A percentile compares a stretch with the other conserved stretches of the same genome.
Evolutionary conservation across 2,329 filamentous ascomycete genomes (phyloP).

Genomic region (Dactylellina drechsleri): DNA sequence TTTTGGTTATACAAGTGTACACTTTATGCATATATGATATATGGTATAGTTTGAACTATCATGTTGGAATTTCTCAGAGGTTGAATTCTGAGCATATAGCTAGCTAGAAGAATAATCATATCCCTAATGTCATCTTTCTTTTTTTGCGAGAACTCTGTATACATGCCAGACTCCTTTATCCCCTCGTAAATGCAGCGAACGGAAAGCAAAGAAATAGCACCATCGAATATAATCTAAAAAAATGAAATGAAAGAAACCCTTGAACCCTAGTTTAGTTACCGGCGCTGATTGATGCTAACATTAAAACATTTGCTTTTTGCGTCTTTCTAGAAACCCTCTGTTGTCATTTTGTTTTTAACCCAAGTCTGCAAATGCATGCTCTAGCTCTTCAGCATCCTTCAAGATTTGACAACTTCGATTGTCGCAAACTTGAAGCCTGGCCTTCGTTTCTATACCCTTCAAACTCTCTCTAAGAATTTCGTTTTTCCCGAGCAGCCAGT

Average conservation of each 20-base stretch:
- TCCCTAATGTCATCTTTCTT: slow-evolving; percentile 20
- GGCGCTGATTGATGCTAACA: slow-evolving; percentile 22
- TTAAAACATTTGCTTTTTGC: slow-evolving; percentile 15
- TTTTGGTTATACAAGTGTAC: too few species aligned
- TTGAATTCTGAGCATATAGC: slow-evolving; percentile 31
- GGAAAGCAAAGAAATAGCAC: background rate
- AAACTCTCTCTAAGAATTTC: slow-evolving; percentile 63
- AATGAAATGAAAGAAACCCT: background rate
- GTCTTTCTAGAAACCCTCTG: background rate
- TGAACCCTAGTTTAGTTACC: slow-evolving; percentile 6
- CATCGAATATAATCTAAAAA: background rate
- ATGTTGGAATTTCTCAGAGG: slow-evolving; percentile 8
- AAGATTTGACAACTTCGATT: slow-evolving; percentile 64
- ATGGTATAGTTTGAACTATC: too few species aligned
- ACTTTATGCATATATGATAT: too few species aligned
- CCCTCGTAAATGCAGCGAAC: slow-evolving; percentile 50
- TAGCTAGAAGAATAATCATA: slow-evolving; percentile 7
- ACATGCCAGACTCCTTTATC: slow-evolving; percentile 50
- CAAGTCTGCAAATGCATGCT: slow-evolving; percentile 56
- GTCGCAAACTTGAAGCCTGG: slow-evolving; percentile 65
- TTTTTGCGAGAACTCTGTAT: slow-evolving; percentile 25
- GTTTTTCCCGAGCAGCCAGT: slow-evolving; percentile 68
- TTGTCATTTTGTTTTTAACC: slow-evolving; percentile 40
- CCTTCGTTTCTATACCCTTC: slow-evolving; percentile 60
- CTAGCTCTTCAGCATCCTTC: slow-evolving; percentile 58